A percentile compares a stretch with the other conserved stretches of the same genome.
Conservation (phyloP, 2,329 filamentous ascomycete genomes). For the Penicillium janthinellum region DNA sequence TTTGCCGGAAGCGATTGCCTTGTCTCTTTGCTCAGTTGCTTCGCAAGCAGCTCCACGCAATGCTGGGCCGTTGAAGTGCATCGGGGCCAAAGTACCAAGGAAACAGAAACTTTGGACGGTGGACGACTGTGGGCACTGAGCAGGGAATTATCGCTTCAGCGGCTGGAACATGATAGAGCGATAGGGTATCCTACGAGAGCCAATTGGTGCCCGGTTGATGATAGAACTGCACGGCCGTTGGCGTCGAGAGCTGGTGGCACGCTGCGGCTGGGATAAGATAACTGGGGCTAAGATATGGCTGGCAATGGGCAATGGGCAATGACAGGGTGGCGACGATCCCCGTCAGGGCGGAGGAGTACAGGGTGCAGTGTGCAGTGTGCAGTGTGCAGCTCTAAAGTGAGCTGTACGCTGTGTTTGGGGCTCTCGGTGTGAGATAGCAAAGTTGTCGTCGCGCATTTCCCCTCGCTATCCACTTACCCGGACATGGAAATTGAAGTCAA, state of each 20-base stretch:
- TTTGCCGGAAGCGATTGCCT: neutral
- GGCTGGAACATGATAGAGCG: neutral
- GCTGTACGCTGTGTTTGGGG: neutral
- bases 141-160: neutral
- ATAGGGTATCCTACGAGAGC: neutral
- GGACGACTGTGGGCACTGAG: too few relatives aligned
- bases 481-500: neutral
- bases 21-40: constrained; percentile 4
- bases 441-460: neutral
- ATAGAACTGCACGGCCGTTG: constrained; percentile 14
- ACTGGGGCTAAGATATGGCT: neutral
- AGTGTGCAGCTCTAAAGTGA: neutral
- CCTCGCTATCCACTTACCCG: constrained; percentile 7
- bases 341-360: neutral
- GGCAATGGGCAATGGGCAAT: neutral
- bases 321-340: neutral
- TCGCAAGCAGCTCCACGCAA: constrained; percentile 13
- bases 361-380: neutral
- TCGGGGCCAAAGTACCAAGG: constrained; percentile 1
- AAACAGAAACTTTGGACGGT: neutral
- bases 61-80: constrained; percentile 12
- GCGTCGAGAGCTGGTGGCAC: neutral
- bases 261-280: constrained; percentile 16
- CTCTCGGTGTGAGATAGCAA: neutral
- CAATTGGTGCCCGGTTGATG: constrained; percentile 16